phyloP scores from a whole-genome alignment of 73 alveolate genomes.

The Stentor roeselii region DNA sequence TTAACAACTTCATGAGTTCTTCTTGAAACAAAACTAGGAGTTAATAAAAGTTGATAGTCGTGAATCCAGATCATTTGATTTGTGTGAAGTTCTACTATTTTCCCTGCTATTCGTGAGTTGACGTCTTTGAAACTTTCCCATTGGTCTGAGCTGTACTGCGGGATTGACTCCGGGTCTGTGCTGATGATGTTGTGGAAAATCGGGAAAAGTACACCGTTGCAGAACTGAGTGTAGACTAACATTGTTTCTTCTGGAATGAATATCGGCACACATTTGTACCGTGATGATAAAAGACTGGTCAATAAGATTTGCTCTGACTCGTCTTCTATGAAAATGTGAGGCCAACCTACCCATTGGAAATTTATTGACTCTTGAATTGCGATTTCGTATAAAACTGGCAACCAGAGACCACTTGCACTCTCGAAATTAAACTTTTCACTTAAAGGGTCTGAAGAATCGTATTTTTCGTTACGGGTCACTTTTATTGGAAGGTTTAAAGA shows the following conservation, averaged over 20 bases:
- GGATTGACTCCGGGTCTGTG: background rate
- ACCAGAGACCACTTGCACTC: slow-evolving; percentile 20
- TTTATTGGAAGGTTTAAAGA: slow-evolving; percentile 12
- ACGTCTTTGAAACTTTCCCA: slow-evolving; percentile 24
- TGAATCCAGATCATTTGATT: slow-evolving; percentile 54
- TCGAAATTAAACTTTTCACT: background rate
- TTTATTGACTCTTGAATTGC: background rate
- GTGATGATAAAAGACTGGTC: background rate
- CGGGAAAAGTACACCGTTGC: slow-evolving; percentile 11
- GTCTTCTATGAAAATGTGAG: slow-evolving; percentile 13
- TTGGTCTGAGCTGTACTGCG: background rate
- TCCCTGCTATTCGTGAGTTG: slow-evolving; percentile 2
- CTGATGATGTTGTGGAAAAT: slow-evolving; percentile 11
- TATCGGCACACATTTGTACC: slow-evolving; percentile 5
- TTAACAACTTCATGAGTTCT: slow-evolving; percentile 19
- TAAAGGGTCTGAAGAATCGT: background rate
- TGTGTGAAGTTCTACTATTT: slow-evolving; percentile 11
- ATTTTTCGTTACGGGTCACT: background rate
- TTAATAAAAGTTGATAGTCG: slow-evolving; percentile 56
- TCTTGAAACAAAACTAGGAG: slow-evolving; percentile 43
- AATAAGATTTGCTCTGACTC: background rate
- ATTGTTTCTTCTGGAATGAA: slow-evolving; percentile 27
- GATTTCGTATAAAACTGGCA: slow-evolving; percentile 24
- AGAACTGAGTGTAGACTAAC: background rate
- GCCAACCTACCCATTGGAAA: slow-evolving; percentile 26